Evolutionary conservation across 2,329 filamentous ascomycete genomes (phyloP).

Genomic region (Salinomyces thailandicus): DNA sequence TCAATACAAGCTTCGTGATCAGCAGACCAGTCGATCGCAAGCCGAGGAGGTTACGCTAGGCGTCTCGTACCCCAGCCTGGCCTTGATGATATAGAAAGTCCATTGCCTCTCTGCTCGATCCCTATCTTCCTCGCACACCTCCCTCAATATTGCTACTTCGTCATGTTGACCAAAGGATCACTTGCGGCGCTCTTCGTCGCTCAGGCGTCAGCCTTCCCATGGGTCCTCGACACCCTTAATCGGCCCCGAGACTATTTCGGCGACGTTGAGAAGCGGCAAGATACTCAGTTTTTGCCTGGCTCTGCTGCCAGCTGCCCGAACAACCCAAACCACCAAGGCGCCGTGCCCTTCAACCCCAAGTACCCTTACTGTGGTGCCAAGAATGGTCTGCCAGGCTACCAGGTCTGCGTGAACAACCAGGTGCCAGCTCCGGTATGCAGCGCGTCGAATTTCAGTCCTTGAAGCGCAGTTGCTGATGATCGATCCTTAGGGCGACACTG

Average conservation of each 20-base stretch:
- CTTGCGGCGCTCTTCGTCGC: background rate
- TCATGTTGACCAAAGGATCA: background rate
- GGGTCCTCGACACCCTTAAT: background rate
- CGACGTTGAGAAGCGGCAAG: background rate
- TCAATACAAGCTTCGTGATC: background rate
- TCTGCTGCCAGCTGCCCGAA: conserved; percentile 21
- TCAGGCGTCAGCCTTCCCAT: background rate
- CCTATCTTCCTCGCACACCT: too few relatives aligned
- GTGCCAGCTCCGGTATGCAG: conserved; percentile 20
- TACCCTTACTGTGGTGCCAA: conserved; percentile 32
- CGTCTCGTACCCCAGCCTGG: too few relatives aligned
- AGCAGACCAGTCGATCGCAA: background rate
- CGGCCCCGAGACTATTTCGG: background rate
- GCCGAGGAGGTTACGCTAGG: background rate
- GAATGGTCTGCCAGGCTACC: conserved; percentile 29
- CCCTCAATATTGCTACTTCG: too few relatives aligned
- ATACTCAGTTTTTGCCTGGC: conserved; percentile 7
- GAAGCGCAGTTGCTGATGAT: too few relatives aligned
- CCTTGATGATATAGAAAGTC: too few relatives aligned
- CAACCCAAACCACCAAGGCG: conserved; percentile 26
- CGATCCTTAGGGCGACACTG: conserved; percentile 26
- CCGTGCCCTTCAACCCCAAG: conserved; percentile 19
- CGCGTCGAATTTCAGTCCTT: background rate
- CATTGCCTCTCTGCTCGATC: too few relatives aligned
- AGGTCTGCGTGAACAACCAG: conserved; percentile 10